Evolutionary conservation across 345 rosid genomes (phyloP).

Genomic region (Triadica sebifera): DNA sequence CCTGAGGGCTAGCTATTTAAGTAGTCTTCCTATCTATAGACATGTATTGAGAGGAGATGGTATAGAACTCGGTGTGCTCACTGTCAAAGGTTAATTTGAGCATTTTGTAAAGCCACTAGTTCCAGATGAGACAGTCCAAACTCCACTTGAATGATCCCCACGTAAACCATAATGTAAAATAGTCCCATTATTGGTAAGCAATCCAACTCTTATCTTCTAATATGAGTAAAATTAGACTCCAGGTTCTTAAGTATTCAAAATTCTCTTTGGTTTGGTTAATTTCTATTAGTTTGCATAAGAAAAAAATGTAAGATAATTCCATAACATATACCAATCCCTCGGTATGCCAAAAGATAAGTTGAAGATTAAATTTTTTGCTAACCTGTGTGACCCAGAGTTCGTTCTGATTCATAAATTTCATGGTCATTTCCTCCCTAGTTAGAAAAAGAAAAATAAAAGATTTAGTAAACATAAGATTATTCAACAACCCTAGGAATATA

Average conservation of each 20-base stretch:
- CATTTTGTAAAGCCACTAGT: background rate
- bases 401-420: constrained; percentile 83
- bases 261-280: background rate
- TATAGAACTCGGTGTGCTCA: too few species aligned
- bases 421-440: constrained; percentile 92
- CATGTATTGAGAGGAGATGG: too few species aligned
- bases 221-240: background rate
- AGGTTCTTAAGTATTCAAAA: background rate
- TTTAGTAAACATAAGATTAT: background rate
- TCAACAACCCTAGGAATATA: background rate
- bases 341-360: background rate
- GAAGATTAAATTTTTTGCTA: constrained; percentile 9
- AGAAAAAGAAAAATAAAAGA: constrained; percentile 3
- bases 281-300: background rate
- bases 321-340: too few species aligned
- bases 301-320: constrained; percentile 1
- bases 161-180: background rate
- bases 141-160: background rate
- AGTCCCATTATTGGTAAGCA: background rate
- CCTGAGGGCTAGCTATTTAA: background rate
- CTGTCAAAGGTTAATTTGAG: too few species aligned
- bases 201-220: background rate
- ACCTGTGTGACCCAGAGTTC: constrained; percentile 91
- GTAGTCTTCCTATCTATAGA: too few species aligned
- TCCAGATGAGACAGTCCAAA: background rate